Evolutionary conservation across 139 green algal species (phyloP).

Genomic region (Gonium pectorale): DNA sequence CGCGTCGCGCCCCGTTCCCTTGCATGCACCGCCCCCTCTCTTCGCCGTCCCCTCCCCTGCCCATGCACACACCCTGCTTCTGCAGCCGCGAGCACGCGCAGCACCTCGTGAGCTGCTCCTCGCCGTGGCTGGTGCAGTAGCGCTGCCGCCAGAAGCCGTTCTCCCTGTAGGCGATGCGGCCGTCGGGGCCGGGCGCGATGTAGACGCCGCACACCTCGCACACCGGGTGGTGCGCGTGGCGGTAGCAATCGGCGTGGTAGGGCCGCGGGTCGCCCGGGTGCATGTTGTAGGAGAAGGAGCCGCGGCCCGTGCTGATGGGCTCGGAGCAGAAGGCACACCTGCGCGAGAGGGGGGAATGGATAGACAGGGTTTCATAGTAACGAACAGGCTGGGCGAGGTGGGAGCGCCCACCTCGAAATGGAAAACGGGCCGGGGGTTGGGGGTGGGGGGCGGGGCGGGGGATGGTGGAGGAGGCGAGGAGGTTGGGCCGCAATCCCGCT

Average conservation of each 20-base stretch:
- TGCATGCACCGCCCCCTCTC: no score
- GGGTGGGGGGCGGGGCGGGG: no score
- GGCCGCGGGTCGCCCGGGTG: conserved; percentile 42
- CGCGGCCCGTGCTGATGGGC: conserved; percentile 49
- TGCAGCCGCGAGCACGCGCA: conserved; percentile 71
- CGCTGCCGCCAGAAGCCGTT: conserved; percentile 74
- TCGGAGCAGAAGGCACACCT: conserved; percentile 67
- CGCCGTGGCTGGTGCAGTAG: conserved; percentile 71
- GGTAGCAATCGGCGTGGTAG: conserved; percentile 69
- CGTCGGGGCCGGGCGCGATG: conserved; percentile 57
- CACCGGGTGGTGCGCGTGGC: conserved; percentile 45
- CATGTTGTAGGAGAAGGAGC: conserved; percentile 25
- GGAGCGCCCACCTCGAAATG: no score
- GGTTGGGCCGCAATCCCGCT: background rate
- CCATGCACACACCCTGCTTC: conserved; percentile 33
- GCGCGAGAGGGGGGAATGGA: background rate
- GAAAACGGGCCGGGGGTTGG: no score
- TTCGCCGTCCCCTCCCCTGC: background rate
- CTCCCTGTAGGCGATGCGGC: conserved; percentile 62
- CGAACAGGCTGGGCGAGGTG: no score
- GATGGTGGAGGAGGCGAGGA: background rate
- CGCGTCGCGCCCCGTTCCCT: no score
- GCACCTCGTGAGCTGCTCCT: conserved; percentile 76
- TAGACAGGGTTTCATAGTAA: background rate
- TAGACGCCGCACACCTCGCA: conserved; percentile 75